Evolutionary conservation across 75 land plant genomes (phyloP), one percentile per base, ranked within the genome.

Genomic region (Isoetes taiwanensis): DNA sequence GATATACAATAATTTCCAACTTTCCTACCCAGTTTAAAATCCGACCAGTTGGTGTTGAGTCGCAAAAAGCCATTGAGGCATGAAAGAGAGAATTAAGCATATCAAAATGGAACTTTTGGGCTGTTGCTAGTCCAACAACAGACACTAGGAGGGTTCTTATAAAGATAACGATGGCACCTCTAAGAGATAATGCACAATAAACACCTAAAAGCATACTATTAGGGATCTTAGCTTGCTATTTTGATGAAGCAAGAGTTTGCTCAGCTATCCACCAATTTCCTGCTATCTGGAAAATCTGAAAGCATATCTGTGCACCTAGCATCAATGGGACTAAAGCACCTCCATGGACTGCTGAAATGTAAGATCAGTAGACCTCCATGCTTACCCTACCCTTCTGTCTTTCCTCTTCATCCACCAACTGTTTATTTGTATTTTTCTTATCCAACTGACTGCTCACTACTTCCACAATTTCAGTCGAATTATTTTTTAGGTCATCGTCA

Each of bases 221-320:
- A 52, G 57, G 60, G 9, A 82, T 71, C 34, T 43, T 46, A 26
- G 33, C 52, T 19, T 62, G 40, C n/a, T 54, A 48, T 12, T 56
- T 23, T 28, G 28, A 21, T 5, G 55, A 31, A 10, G 52, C 50
- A 30, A 73, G 78, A 14, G 78, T 74, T 11, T 74, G 86, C 86
- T 86, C 81, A 2, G 93, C 76, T 28, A 90, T 78, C 96, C 96
- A 90, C 46, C 75, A 90, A 62, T 78, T 82, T 59, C 96, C 82
- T 26, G 61, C 68, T 33, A 86, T 85, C 48, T 90, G 93, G 0
- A 90, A 41, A 4, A 46, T 60, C 37, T 86, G 84, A 56, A 82
- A 86, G 12, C 71, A 40, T 20, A 80, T 43, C 48, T 82, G 96
- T 30, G 77, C 72, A 2, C 76, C 52, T 28, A 86, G 61, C n/a